phyloP scores from a whole-genome alignment of 495 filamentous ascomycete species.

The Penicillium manginii region DNA sequence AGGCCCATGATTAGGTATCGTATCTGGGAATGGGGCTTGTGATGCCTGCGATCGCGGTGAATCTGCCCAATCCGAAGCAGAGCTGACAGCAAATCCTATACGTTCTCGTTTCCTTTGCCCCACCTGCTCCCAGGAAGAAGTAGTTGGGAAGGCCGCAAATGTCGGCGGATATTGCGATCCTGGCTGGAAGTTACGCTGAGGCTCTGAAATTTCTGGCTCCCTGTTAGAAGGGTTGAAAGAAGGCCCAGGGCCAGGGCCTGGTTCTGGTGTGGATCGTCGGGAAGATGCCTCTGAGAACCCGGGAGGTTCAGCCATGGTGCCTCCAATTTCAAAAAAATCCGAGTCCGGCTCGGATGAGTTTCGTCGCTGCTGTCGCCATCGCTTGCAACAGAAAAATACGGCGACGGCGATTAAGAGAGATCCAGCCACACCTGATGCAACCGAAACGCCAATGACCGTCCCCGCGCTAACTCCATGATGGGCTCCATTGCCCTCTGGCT shows the following conservation, averaged over 20 bases:
- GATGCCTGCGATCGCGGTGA: constrained; percentile 35
- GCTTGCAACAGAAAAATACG: constrained; percentile 42
- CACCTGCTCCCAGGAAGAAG: not conserved
- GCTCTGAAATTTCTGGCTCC: constrained; percentile 20
- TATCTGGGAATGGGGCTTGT: constrained; percentile 39
- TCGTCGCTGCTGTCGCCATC: constrained; percentile 28
- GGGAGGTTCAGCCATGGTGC: constrained; percentile 45
- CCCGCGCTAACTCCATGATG: constrained; percentile 32
- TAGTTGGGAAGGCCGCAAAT: constrained; percentile 20
- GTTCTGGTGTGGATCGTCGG: constrained; percentile 15
- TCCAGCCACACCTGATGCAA: constrained; percentile 43
- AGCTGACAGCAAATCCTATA: constrained; percentile 35
- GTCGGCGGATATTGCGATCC: constrained; percentile 25
- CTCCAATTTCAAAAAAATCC: constrained; percentile 49
- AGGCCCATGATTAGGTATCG: constrained; percentile 27
- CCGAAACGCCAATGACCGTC: constrained; percentile 48
- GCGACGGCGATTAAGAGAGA: constrained; percentile 44
- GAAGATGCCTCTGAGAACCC: constrained; percentile 35
- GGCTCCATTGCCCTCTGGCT: constrained; percentile 8
- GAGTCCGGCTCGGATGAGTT: constrained; percentile 21
- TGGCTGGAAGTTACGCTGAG: constrained; percentile 7
- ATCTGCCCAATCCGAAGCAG: constrained; percentile 35
- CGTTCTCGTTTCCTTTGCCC: constrained; percentile 16
- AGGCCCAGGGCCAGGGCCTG: constrained; percentile 21
- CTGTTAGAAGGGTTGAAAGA: not conserved